These are phyloP conservation scores for Tulasnella calospora DNA, from an alignment of 768 basidiomycete genomes.

Conservation along the genomic window DNA sequence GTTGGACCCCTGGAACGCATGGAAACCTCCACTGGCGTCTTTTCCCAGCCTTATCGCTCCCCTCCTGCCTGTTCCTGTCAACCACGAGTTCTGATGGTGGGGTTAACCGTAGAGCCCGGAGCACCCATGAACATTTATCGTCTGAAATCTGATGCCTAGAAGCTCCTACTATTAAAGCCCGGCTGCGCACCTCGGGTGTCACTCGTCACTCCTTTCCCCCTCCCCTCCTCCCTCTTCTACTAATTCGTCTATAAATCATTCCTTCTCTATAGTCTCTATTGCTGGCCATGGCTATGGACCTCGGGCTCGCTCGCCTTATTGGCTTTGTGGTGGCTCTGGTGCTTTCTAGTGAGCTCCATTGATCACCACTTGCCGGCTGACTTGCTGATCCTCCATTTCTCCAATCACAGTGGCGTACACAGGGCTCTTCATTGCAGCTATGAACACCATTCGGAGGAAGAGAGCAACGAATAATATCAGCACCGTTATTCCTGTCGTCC, in stretches of 20 bases:
- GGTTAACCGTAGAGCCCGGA: neutral
- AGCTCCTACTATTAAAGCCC: neutral
- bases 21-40: neutral
- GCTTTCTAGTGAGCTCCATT: conserved; percentile 1
- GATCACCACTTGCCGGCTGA: neutral
- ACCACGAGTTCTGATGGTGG: neutral
- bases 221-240: neutral
- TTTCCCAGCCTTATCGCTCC: conserved; percentile 2
- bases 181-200: neutral
- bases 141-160: neutral
- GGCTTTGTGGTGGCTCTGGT: conserved; percentile 12
- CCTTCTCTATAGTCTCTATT: neutral
- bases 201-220: neutral
- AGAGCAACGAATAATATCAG: conserved; percentile 3
- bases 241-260: neutral
- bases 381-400: neutral
- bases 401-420: conserved; percentile 13
- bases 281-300: conserved; percentile 13
- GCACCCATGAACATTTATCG: neutral
- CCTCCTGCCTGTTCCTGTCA: neutral
- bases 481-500: conserved; percentile 5
- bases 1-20: neutral
- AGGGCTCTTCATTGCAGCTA: conserved; percentile 15
- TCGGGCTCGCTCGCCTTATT: conserved; percentile 15
- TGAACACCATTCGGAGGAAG: conserved; percentile 11